Conservation (phyloP, 768 basidiomycete species). For the Mycena filopes region DNA sequence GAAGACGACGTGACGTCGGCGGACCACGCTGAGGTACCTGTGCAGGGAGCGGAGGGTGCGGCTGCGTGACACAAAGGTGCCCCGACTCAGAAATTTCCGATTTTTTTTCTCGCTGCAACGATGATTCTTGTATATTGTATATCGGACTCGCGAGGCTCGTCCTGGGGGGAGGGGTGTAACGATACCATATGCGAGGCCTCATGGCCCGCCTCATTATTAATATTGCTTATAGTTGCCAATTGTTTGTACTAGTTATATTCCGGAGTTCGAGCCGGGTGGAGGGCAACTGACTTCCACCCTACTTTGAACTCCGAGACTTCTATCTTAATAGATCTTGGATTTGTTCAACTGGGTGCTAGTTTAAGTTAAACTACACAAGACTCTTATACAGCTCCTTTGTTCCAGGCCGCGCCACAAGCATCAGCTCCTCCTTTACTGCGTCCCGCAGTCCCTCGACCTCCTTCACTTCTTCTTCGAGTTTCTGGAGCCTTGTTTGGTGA, state of each 20-base stretch:
- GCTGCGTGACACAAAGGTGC: no score
- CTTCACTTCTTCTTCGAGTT: no score
- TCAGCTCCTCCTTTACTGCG: no score
- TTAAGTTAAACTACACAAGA: neutral
- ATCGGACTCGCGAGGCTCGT: neutral
- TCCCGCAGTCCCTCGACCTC: no score
- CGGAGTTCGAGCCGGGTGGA: neutral
- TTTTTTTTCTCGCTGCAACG: no score
- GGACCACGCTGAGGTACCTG: no score
- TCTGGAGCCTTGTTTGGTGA: no score
- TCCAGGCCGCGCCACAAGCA: no score
- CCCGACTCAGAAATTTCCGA: neutral
- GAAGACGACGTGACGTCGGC: no score
- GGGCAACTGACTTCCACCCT: neutral
- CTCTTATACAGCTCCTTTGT: no score
- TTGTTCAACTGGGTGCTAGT: neutral
- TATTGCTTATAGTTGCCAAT: neutral
- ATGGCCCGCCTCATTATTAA: neutral
- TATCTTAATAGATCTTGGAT: neutral
- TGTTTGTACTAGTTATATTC: neutral
- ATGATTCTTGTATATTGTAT: neutral
- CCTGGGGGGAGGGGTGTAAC: neutral
- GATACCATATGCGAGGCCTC: neutral
- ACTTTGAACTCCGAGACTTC: neutral
- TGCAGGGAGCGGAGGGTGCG: no score